Conservation (phyloP, 352 stramenopile genomes). For the Peronospora farinosa region DNA sequence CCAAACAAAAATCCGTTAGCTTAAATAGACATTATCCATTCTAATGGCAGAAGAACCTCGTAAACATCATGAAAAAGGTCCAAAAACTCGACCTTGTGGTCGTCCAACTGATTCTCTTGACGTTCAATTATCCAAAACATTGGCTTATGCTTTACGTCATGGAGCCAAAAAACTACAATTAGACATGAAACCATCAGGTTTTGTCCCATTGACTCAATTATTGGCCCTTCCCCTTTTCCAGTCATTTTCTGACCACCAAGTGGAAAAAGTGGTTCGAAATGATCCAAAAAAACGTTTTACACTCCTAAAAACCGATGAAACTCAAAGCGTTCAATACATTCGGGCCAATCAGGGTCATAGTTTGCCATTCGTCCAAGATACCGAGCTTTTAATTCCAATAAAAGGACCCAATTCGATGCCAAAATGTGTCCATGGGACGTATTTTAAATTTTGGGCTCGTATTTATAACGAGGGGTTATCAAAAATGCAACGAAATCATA, state of each 20-base stretch:
- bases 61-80: slow-evolving; percentile 10
- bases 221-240: slow-evolving; percentile 50
- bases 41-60: slow-evolving; percentile 9
- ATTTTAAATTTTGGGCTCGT: slow-evolving; percentile 57
- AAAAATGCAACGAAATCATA: slow-evolving; percentile 83
- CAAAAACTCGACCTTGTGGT: slow-evolving; percentile 23
- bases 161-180: slow-evolving; percentile 60
- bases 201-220: slow-evolving; percentile 47
- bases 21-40: too few species aligned
- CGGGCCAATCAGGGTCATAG: slow-evolving; percentile 82
- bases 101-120: slow-evolving; percentile 40
- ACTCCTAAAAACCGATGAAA: slow-evolving; percentile 51
- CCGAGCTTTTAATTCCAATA: slow-evolving; percentile 62
- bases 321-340: slow-evolving; percentile 42
- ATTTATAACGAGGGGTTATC: slow-evolving; percentile 53
- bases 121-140: slow-evolving; percentile 68
- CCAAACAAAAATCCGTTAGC: too few species aligned
- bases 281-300: slow-evolving; percentile 75
- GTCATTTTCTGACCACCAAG: slow-evolving; percentile 41
- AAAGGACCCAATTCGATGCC: slow-evolving; percentile 37
- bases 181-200: slow-evolving; percentile 64
- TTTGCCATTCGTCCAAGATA: slow-evolving; percentile 54
- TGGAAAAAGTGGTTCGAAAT: slow-evolving; percentile 58
- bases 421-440: slow-evolving; percentile 77
- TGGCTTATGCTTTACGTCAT: slow-evolving; percentile 74